phyloP scores from a whole-genome alignment of 1,284 basidiomycete genomes.

The Cryptococcus sp. region DNA sequence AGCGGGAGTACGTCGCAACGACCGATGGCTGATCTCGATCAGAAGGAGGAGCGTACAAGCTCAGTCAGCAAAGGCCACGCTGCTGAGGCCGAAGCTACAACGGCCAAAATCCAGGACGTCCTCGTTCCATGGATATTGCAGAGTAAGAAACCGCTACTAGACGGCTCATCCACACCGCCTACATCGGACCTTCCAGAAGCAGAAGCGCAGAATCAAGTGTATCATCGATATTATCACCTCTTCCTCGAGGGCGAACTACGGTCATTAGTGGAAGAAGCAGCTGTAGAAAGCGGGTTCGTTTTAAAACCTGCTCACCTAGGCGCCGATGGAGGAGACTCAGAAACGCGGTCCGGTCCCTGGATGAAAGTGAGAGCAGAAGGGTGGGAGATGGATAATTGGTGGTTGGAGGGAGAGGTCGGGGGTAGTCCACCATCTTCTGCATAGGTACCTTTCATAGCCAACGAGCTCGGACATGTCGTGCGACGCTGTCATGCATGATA shows the following conservation, averaged over 20 bases:
- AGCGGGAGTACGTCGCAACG: background rate
- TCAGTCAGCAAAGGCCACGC: background rate
- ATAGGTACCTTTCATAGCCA: no score
- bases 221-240: constrained; percentile 91
- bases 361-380: constrained; percentile 69
- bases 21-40: background rate
- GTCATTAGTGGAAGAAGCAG: constrained; percentile 64
- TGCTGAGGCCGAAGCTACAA: background rate
- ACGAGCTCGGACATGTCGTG: no score
- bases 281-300: constrained; percentile 60
- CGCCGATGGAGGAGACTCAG: background rate
- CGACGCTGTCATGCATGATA: no score
- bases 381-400: constrained; percentile 67
- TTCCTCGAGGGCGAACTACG: constrained; percentile 76
- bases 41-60: background rate
- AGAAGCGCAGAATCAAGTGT: constrained; percentile 55
- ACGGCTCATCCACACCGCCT: background rate
- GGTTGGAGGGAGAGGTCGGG: constrained; percentile 51
- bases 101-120: constrained; percentile 60
- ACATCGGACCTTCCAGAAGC: background rate
- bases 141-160: constrained; percentile 15
- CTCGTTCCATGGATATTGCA: constrained; percentile 69
- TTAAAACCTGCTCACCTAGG: constrained; percentile 7
- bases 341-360: constrained; percentile 50
- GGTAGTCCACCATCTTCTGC: background rate